A percentile compares a stretch with the other conserved stretches of the same genome.
phyloP scores from a whole-genome alignment of 2,329 filamentous ascomycete genomes.

The Scopulariopsis brevicaulis region DNA sequence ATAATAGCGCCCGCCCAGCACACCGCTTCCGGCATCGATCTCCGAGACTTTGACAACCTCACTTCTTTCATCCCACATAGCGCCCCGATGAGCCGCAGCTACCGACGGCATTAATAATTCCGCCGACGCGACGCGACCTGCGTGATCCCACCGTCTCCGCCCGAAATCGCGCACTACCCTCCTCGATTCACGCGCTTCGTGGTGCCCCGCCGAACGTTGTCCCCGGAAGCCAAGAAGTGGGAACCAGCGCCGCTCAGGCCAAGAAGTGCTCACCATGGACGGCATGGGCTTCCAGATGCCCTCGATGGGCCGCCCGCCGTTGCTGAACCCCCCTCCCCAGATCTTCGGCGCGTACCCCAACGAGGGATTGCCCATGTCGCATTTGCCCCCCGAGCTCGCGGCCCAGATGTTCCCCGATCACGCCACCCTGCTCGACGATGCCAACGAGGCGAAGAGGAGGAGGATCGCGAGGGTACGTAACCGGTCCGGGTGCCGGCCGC shows the following conservation, averaged over 20 bases:
- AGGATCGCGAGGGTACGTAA: slow-evolving; percentile 67
- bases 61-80: not conserved
- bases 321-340: slow-evolving; percentile 57
- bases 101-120: not conserved
- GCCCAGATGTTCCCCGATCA: slow-evolving; percentile 51
- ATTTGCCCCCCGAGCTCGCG: slow-evolving; percentile 43
- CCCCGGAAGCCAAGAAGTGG: not conserved
- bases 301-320: slow-evolving; percentile 38
- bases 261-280: slow-evolving; percentile 28
- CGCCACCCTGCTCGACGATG: slow-evolving; percentile 46
- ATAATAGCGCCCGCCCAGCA: not conserved
- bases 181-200: not conserved
- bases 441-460: slow-evolving; percentile 76
- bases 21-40: not conserved
- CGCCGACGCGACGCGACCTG: not conserved
- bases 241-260: not conserved
- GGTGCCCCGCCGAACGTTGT: not conserved
- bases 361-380: slow-evolving; percentile 46
- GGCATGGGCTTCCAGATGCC: slow-evolving; percentile 49
- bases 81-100: not conserved
- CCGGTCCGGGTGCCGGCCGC: not conserved
- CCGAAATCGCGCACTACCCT: not conserved
- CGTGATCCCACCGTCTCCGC: not conserved
- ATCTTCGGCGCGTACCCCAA: slow-evolving; percentile 54
- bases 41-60: not conserved